phyloP scores from a whole-genome alignment of 2,329 filamentous ascomycete genomes.

The Penicillium sp. region DNA sequence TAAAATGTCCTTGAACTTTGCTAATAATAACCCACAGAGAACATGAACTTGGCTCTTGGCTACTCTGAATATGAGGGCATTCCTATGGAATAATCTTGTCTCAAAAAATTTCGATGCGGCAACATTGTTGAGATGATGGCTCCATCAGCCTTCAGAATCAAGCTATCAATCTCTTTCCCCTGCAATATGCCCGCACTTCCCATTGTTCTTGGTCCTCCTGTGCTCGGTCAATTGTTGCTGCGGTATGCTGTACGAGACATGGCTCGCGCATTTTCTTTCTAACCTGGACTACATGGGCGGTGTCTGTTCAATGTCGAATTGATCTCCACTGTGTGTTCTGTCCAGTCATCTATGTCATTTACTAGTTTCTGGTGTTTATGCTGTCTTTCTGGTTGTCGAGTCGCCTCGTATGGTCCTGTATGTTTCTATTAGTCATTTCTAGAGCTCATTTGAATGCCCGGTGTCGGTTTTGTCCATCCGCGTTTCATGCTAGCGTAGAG shows the following conservation, averaged over 20 bases:
- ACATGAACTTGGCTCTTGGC: slow-evolving; percentile 88
- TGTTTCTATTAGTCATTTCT: slow-evolving; percentile 4
- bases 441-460: slow-evolving; percentile 4
- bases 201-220: neutral
- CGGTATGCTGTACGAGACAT: slow-evolving; percentile 19
- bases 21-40: slow-evolving; percentile 51
- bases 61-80: slow-evolving; percentile 88
- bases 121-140: neutral
- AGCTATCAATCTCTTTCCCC: neutral
- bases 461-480: too few species aligned
- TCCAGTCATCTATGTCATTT: slow-evolving; percentile 5
- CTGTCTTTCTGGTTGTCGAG: slow-evolving; percentile 1
- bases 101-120: neutral
- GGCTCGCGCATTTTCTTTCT: neutral
- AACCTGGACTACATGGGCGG: neutral
- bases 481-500: too few species aligned
- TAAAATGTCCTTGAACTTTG: neutral
- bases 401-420: slow-evolving; percentile 5
- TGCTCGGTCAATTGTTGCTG: slow-evolving; percentile 25
- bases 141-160: neutral
- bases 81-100: slow-evolving; percentile 47
- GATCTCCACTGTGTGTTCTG: slow-evolving; percentile 17
- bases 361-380: slow-evolving; percentile 5
- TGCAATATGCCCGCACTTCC: too few species aligned
- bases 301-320: neutral